Evolutionary conservation across 345 rosid genomes (phyloP).

Genomic region (Salix brachista): DNA sequence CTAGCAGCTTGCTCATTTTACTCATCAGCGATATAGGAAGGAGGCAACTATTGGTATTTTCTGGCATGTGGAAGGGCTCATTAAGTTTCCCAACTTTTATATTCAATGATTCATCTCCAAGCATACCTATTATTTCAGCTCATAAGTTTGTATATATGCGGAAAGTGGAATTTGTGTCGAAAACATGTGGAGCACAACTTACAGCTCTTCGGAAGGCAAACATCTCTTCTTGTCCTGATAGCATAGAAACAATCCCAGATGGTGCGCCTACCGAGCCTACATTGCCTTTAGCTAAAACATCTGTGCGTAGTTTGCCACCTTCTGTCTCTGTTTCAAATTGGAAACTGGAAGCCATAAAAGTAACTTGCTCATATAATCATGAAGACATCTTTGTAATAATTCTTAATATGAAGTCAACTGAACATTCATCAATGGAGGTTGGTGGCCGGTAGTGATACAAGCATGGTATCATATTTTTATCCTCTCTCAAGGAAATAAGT

Average conservation of each 20-base stretch:
- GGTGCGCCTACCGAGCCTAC: slow-evolving; percentile 67
- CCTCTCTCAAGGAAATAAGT: no score
- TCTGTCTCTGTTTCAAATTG: slow-evolving; percentile 89
- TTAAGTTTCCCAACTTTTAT: background rate
- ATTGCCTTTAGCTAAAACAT: slow-evolving; percentile 72
- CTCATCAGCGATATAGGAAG: background rate
- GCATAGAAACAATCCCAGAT: slow-evolving; percentile 60
- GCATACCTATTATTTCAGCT: background rate
- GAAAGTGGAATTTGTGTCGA: background rate
- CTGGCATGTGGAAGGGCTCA: background rate
- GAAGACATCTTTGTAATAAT: background rate
- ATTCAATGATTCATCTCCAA: background rate
- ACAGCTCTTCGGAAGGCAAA: slow-evolving; percentile 93
- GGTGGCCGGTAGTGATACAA: no score
- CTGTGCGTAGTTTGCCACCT: slow-evolving; percentile 66
- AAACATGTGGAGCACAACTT: slow-evolving; percentile 31
- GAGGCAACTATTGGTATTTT: background rate
- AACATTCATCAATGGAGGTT: background rate
- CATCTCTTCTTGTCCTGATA: slow-evolving; percentile 86
- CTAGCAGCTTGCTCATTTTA: background rate
- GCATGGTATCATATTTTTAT: no score
- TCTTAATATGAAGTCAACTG: background rate
- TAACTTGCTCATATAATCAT: slow-evolving; percentile 5
- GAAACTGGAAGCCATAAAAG: slow-evolving; percentile 45
- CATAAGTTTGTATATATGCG: background rate